Conservation (phyloP, 192 early-diverging fungal species). For the Lobulomyces angularis region DNA sequence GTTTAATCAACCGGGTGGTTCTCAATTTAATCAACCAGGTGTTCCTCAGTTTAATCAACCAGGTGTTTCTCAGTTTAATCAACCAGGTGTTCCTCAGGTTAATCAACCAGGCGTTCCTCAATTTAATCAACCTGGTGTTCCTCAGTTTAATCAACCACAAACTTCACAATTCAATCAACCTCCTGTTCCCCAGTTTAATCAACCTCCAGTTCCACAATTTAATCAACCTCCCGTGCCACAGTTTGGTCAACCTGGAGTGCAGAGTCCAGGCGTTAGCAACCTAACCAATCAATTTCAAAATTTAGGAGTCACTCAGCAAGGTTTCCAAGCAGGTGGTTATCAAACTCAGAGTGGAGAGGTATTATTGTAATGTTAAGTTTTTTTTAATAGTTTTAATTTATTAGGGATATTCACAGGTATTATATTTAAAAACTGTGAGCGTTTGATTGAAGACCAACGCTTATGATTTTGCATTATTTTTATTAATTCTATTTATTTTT, state of each 20-base stretch:
- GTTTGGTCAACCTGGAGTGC: too few species aligned
- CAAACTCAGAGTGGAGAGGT: not conserved
- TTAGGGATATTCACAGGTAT: not conserved
- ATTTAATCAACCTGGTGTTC: slow-evolving; percentile 1
- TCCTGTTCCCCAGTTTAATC: slow-evolving; percentile 8
- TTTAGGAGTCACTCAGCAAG: too few species aligned
- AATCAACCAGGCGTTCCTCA: not conserved
- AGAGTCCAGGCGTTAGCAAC: too few species aligned
- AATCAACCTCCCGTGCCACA: slow-evolving; percentile 4
- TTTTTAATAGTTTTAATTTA: not conserved
- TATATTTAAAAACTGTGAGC: not conserved
- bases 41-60: not conserved
- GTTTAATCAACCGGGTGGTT: not conserved
- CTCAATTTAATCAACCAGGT: slow-evolving; percentile 1
- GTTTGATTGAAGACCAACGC: not conserved
- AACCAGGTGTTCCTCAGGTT: not conserved
- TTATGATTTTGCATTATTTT: not conserved
- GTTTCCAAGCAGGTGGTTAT: slow-evolving; percentile 1
- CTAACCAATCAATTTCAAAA: too few species aligned
- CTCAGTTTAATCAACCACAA: slow-evolving; percentile 4
- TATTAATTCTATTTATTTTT: not conserved
- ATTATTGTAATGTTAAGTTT: not conserved
- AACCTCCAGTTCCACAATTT: slow-evolving; percentile 9
- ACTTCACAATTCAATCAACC: slow-evolving; percentile 7
- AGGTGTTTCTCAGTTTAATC: not conserved